A percentile compares a stretch with the other conserved stretches of the same genome.
Evolutionary conservation across 371 early-diverging fungal genomes (phyloP).

Genomic region (Mortierella sp.): DNA sequence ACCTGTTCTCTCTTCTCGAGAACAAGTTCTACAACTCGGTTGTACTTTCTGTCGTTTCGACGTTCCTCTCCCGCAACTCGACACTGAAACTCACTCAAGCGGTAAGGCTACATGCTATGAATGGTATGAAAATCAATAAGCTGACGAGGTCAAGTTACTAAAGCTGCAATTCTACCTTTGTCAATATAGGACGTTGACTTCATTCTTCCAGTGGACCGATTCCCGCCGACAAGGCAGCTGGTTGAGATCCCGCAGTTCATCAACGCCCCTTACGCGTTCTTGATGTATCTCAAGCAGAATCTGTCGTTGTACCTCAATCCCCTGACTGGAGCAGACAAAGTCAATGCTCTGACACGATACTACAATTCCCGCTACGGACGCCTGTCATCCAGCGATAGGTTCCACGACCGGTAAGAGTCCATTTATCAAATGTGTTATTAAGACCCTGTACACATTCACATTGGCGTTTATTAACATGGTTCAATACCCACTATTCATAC

Average conservation of each 20-base stretch:
- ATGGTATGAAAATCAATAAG: neutral
- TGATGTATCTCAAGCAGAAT: constrained; percentile 78
- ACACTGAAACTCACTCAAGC: constrained; percentile 74
- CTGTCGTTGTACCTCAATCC: constrained; percentile 64
- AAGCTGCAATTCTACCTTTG: neutral
- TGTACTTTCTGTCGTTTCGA: constrained; percentile 76
- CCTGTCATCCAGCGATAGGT: constrained; percentile 16
- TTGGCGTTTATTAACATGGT: neutral
- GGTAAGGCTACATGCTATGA: constrained; percentile 56
- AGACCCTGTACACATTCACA: neutral
- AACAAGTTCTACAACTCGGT: constrained; percentile 71
- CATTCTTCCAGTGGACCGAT: constrained; percentile 70
- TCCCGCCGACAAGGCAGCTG: constrained; percentile 54
- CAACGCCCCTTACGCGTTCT: constrained; percentile 69
- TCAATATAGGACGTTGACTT: constrained; percentile 73
- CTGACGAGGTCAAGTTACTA: neutral
- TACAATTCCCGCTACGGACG: constrained; percentile 65
- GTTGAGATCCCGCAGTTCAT: constrained; percentile 69
- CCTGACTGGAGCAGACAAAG: constrained; percentile 72
- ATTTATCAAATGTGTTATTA: neutral
- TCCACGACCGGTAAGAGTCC: constrained; percentile 35
- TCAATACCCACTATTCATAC: neutral
- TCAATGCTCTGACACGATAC: constrained; percentile 62
- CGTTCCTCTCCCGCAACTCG: constrained; percentile 80
- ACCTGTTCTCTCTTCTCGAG: constrained; percentile 78